Evolutionary conservation across 2,329 filamentous ascomycete species (phyloP), one percentile per base, ranked within the genome.

Genomic region (Aschersonia sp.): DNA sequence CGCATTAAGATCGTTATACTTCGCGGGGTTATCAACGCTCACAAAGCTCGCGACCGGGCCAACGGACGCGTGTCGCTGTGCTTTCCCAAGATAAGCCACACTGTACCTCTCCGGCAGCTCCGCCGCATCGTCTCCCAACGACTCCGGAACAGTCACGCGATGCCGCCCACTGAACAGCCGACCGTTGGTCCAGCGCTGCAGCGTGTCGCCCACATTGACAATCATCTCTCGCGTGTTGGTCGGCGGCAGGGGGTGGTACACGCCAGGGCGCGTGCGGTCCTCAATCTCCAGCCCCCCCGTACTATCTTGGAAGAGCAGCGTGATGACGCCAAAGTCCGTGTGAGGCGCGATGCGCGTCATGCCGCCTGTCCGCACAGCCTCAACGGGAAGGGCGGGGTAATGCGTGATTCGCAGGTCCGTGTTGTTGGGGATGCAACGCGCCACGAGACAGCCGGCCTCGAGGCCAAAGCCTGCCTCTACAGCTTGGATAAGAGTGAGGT

Each of bases 391-490:
- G 32, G 58, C 50, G 22, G 64, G 64, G 47, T 66, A 83, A 56
- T 82, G 77, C 12, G 81, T 62, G 30, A 83, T 59, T 2, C 79
- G 70, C 8, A 82, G 63, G 50, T 81, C 77, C 51, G 79, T 77
- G 53, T 78, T 72, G 48, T 72, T 66, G 0, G 72, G 71, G 35
- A 67, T 69, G 58, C 81, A 77, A 43, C 72, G 56, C 6, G 63
- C 58, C 55, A 90, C 84, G 55, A 94, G 89, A 68, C 81, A 90
- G 2, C 59, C 58, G 53, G 79, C 72, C 0, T 78, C 72, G 6
- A 89, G 67, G 1, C 74, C 79, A 71, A 90, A 76, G 0, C 83
- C 86, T 11, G 87, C 66, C 1, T 84, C 84, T 49, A 90, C 83
- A 6, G 84, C 83, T 4, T 80, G 72, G 79, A 92, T 88, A 31